Evolutionary conservation across 2,329 filamentous ascomycete species (phyloP).

Genomic region (Scedosporium boydii): DNA sequence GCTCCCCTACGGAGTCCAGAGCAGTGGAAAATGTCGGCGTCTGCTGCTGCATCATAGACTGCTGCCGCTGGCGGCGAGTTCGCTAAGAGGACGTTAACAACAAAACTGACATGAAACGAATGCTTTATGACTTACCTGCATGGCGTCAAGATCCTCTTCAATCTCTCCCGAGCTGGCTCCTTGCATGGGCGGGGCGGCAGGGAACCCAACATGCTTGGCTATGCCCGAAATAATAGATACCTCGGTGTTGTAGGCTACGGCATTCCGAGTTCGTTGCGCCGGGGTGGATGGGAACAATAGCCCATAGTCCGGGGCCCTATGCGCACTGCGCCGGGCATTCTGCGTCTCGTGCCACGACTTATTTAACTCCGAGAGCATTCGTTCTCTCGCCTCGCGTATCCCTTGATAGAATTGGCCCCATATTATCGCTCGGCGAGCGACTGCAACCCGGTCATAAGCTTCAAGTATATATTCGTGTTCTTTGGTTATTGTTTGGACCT

Average conservation of each 20-base stretch:
- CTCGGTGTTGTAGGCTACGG: conserved; percentile 88
- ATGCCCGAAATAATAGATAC: conserved; percentile 85
- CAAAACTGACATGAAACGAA: conserved; percentile 27
- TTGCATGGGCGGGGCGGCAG: conserved; percentile 78
- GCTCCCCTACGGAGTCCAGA: conserved; percentile 64
- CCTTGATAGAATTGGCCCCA: conserved; percentile 87
- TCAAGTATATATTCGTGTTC: conserved; percentile 66
- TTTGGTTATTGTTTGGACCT: conserved; percentile 64
- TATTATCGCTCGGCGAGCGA: conserved; percentile 76
- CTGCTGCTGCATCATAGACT: conserved; percentile 3
- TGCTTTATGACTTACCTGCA: conserved; percentile 52
- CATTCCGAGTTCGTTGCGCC: conserved; percentile 70
- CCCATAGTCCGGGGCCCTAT: conserved; percentile 71
- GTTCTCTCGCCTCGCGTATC: conserved; percentile 73
- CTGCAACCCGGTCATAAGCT: conserved; percentile 62
- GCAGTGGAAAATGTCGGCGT: not conserved
- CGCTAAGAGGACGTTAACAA: not conserved
- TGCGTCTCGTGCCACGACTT: conserved; percentile 91
- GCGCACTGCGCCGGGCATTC: conserved; percentile 72
- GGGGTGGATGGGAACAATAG: conserved; percentile 71
- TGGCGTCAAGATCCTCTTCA: conserved; percentile 80
- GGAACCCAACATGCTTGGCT: conserved; percentile 93
- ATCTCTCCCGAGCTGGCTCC: conserved; percentile 64
- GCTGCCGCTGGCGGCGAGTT: conserved; percentile 6
- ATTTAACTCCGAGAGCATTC: conserved; percentile 69